Base-by-base conservation (phyloP, 805 yeast genomes). In the Yarrowia yakushimensis region DNA sequence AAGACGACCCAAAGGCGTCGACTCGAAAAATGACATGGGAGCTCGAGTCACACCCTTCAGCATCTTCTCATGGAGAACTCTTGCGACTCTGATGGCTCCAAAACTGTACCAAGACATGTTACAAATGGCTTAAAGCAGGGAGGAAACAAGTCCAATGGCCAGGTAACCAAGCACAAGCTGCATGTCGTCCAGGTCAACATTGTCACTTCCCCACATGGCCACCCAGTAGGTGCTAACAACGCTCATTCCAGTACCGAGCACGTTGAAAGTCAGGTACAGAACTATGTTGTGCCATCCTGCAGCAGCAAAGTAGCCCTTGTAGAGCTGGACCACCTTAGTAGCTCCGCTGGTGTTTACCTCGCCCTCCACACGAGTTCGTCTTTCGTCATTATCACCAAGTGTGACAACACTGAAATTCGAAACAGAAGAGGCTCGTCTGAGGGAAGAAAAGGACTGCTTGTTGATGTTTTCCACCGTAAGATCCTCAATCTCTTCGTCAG, bases 21-120 rank as follows among this genome's bases (percentile, higher is more conserved):
- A 89, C 74, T 92, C 98, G 70, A 92, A 92, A 71, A 92, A 92
- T 30, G 88, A 81, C 97, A 92, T 92, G 64, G 97, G 97, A 0
- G 97, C 93, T 66, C 91, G 80, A 64, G 92, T 74, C 5, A 92
- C 94, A 52, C 82, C 72, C 17, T 73, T 73, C 4, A 90, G 84
- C 97, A 92, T 92, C n/a, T 75, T 74, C 65, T 85, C 82, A 73
- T 92, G 97, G 63, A 90, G 77, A n/a, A 31, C 50, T 33, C 41
- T 37, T 9, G 71, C 62, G 3, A 69, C 71, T 25, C 60, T 39
- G 11, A 70, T 28, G 17, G 69, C 68, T 41, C 70, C 67, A 22
- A 45, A 45, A 13, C 66, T 64, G 89, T 91, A 86, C 71, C 86
- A 79, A 64, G 84, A 77, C 42, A 85, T 74, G 9, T 85, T 79